These are phyloP conservation scores for Silene uniflora DNA, from an alignment of 148 eudicot species.

Conservation along the genomic window DNA sequence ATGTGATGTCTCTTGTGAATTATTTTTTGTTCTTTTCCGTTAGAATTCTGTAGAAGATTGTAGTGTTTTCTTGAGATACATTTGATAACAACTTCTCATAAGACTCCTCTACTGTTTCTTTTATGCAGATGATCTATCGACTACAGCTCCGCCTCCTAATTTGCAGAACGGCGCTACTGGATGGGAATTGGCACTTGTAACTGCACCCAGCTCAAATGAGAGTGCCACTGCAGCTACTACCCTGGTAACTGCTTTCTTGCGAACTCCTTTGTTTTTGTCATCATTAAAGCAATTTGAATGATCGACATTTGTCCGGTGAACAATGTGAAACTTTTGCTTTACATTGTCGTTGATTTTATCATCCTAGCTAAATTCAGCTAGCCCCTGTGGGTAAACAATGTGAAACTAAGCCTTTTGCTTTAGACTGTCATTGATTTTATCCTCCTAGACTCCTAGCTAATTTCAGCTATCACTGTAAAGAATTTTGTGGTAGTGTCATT, in stretches of 20 bases:
- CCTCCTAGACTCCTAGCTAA: neutral
- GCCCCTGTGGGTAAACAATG: neutral
- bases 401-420: neutral
- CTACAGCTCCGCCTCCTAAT: conserved; percentile 38
- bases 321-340: neutral
- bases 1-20: conserved; percentile 21
- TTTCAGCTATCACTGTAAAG: neutral
- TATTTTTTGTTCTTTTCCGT: neutral
- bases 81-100: neutral
- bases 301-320: neutral
- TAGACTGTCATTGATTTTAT: neutral
- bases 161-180: conserved; percentile 68
- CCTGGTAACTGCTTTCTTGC: conserved; percentile 46
- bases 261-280: neutral
- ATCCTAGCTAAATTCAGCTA: neutral
- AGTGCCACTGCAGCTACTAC: conserved; percentile 51
- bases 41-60: neutral
- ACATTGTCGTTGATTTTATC: neutral
- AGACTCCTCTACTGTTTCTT: neutral
- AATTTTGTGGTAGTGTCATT: too few relatives aligned
- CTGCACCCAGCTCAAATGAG: conserved; percentile 87
- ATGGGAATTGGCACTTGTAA: conserved; percentile 97
- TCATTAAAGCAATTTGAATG: neutral
- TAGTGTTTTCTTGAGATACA: neutral
- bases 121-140: conserved; percentile 45